These are phyloP conservation scores for Monosporozyma aerobia DNA, from an alignment of 805 yeast genomes.

Conservation along the genomic window DNA sequence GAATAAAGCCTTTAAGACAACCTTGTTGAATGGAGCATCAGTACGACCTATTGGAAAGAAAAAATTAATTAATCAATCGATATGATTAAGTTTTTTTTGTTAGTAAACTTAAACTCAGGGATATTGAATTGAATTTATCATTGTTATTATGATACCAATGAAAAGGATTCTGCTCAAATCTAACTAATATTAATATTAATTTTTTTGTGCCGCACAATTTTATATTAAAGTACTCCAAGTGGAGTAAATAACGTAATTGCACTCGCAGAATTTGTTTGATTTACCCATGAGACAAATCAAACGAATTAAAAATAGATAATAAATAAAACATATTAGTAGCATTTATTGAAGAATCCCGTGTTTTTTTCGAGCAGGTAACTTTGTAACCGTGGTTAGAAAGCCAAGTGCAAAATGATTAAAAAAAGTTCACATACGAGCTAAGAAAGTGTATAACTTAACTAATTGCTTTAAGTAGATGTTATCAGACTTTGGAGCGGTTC, in stretches of 20 bases:
- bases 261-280: constrained; percentile 30
- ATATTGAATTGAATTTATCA: not conserved
- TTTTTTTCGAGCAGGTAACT: not conserved
- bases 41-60: constrained; percentile 68
- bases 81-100: constrained; percentile 27
- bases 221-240: not conserved
- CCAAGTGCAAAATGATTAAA: not conserved
- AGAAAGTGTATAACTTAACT: constrained; percentile 97
- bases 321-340: constrained; percentile 1
- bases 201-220: constrained; percentile 19
- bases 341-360: constrained; percentile 2
- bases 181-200: not conserved
- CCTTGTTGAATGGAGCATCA: constrained; percentile 98
- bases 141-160: constrained; percentile 1
- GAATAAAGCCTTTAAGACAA: constrained; percentile 87
- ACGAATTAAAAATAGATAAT: not conserved
- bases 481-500: constrained; percentile 99
- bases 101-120: constrained; percentile 4
- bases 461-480: constrained; percentile 96
- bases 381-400: not conserved
- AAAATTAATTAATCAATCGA: constrained; percentile 13
- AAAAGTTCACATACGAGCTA: constrained; percentile 78
- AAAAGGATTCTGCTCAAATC: constrained; percentile 41
- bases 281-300: not conserved
- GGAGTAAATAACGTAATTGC: constrained; percentile 15